Evolutionary conservation across 2,329 filamentous ascomycete genomes (phyloP).

Genomic region (Trichophyton simii): DNA sequence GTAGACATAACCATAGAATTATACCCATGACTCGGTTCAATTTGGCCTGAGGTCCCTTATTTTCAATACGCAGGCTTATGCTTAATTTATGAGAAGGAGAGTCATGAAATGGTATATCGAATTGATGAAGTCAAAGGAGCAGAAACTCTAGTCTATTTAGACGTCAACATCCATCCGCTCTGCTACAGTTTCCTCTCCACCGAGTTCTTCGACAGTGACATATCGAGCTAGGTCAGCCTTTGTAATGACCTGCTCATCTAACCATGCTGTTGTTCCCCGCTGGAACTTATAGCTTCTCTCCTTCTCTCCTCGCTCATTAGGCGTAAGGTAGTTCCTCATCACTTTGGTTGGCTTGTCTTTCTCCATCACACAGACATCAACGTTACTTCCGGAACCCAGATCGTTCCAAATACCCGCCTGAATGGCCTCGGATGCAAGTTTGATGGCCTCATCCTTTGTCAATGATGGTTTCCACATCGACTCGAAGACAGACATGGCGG

Average conservation of each 20-base stretch:
- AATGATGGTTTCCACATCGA: conserved; percentile 78
- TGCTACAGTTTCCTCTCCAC: conserved; percentile 51
- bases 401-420: conserved; percentile 98
- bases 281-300: conserved; percentile 84
- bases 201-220: conserved; percentile 77
- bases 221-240: conserved; percentile 91
- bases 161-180: conserved; percentile 55
- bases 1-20: neutral
- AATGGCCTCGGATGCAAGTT: conserved; percentile 74
- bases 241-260: conserved; percentile 92
- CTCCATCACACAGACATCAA: conserved; percentile 92
- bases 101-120: neutral
- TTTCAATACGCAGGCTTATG: neutral
- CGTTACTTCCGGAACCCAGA: conserved; percentile 89
- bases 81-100: too few species aligned
- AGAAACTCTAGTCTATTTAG: conserved; percentile 12
- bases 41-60: neutral
- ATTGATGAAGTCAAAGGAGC: neutral
- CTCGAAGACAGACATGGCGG: conserved; percentile 97
- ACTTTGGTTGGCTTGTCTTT: conserved; percentile 79
- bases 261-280: conserved; percentile 82
- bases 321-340: conserved; percentile 82
- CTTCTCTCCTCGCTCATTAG: conserved; percentile 84
- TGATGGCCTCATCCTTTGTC: conserved; percentile 67
- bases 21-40: neutral